These are phyloP conservation scores for Ceratocystis colombiana DNA, from an alignment of 2,329 filamentous ascomycete species.

Conservation along the genomic window DNA sequence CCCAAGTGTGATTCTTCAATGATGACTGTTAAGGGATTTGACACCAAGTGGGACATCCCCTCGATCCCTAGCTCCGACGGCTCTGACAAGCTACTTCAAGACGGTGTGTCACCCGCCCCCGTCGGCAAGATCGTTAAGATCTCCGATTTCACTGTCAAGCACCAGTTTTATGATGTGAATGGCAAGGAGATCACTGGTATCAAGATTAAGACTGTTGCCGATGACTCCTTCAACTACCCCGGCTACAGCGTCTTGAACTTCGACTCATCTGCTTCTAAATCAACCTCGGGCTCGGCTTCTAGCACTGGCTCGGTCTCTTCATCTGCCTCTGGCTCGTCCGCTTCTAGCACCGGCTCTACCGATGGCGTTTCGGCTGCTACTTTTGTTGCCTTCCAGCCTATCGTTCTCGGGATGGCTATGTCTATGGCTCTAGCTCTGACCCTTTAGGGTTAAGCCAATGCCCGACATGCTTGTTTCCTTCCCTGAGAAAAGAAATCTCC, in stretches of 20 bases:
- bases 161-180: constrained; percentile 36
- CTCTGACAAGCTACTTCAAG: constrained; percentile 61
- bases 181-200: constrained; percentile 39
- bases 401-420: constrained; percentile 25
- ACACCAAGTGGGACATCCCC: constrained; percentile 69
- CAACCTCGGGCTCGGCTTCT: constrained; percentile 16
- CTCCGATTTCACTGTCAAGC: constrained; percentile 48
- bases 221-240: constrained; percentile 39
- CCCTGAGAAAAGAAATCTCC: not conserved
- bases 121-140: constrained; percentile 60
- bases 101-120: constrained; percentile 58
- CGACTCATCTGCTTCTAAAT: constrained; percentile 21
- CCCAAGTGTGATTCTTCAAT: constrained; percentile 56
- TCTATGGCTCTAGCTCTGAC: constrained; percentile 25
- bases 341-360: constrained; percentile 10
- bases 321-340: constrained; percentile 12
- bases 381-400: constrained; percentile 24
- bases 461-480: not conserved
- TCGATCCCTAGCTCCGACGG: constrained; percentile 47
- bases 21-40: constrained; percentile 59
- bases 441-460: constrained; percentile 21
- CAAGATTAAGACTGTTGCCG: constrained; percentile 39
- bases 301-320: constrained; percentile 14
- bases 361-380: constrained; percentile 18
- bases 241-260: constrained; percentile 36